Conservation (phyloP, 2,329 filamentous ascomycete genomes). For the Macroventuria anomochaeta region DNA sequence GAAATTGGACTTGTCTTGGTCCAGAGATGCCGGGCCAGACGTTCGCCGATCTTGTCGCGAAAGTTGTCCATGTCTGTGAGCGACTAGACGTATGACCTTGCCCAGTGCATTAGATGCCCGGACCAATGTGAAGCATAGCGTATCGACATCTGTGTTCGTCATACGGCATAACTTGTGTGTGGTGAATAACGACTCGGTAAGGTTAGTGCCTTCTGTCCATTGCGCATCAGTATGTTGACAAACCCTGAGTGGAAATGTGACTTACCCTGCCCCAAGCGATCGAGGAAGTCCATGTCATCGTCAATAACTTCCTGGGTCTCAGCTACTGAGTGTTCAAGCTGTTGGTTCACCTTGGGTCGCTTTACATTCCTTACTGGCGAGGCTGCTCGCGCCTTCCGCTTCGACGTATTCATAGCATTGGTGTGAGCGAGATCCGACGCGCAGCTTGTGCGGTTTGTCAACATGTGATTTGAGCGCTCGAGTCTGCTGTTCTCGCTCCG, state of each 20-base stretch:
- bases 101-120: constrained; percentile 32
- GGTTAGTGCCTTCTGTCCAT: constrained; percentile 25
- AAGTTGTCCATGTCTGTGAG: constrained; percentile 29
- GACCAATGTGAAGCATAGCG: constrained; percentile 36
- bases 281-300: constrained; percentile 36
- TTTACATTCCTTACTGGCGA: constrained; percentile 22
- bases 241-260: neutral
- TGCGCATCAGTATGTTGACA: constrained; percentile 11
- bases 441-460: constrained; percentile 15
- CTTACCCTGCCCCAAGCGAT: constrained; percentile 34
- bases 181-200: constrained; percentile 39
- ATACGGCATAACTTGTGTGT: constrained; percentile 39
- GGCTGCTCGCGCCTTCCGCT: constrained; percentile 27
- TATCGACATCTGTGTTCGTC: constrained; percentile 18
- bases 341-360: constrained; percentile 21
- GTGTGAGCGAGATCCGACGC: neutral
- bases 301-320: constrained; percentile 33
- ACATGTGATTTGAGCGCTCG: constrained; percentile 35
- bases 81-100: constrained; percentile 31
- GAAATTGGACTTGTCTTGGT: constrained; percentile 37
- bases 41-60: constrained; percentile 18
- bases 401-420: constrained; percentile 15
- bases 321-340: constrained; percentile 12
- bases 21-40: constrained; percentile 18
- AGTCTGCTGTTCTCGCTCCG: constrained; percentile 33